phyloP scores from a whole-genome alignment of 768 basidiomycete species.

The Leccinum longicurvipes region DNA sequence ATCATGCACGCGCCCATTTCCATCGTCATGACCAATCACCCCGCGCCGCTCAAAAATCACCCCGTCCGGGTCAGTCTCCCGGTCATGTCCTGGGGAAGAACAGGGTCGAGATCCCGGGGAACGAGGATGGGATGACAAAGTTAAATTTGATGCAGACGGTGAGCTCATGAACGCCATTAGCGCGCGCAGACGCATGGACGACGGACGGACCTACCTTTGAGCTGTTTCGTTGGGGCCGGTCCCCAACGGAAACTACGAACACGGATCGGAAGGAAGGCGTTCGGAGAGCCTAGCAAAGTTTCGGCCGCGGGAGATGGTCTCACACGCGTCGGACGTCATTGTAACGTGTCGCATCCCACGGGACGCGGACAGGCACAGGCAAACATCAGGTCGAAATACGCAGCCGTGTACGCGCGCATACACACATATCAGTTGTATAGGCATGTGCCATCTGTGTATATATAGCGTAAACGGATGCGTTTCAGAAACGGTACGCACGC shows the following conservation, averaged over 20 bases:
- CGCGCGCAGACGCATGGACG: neutral
- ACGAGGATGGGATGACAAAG: neutral
- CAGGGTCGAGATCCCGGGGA: neutral
- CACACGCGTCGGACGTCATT: neutral
- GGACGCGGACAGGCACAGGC: neutral
- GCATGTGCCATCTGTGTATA: neutral
- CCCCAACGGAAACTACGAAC: neutral
- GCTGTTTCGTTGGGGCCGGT: neutral
- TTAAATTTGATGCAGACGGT: neutral
- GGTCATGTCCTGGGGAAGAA: neutral
- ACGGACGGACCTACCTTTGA: neutral
- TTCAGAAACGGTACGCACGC: neutral
- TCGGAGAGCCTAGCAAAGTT: neutral
- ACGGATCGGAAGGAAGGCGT: neutral
- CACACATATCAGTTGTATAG: neutral
- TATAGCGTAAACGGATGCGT: neutral
- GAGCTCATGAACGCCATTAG: neutral
- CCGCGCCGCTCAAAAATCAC: neutral
- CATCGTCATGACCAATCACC: neutral
- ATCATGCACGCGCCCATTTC: neutral
- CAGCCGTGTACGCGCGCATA: neutral
- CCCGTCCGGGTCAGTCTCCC: neutral
- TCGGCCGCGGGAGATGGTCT: neutral
- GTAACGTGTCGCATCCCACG: neutral
- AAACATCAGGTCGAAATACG: neutral